Base-by-base conservation (phyloP, 176 grass and related monocot genomes). In the Oryza brachyantha region DNA sequence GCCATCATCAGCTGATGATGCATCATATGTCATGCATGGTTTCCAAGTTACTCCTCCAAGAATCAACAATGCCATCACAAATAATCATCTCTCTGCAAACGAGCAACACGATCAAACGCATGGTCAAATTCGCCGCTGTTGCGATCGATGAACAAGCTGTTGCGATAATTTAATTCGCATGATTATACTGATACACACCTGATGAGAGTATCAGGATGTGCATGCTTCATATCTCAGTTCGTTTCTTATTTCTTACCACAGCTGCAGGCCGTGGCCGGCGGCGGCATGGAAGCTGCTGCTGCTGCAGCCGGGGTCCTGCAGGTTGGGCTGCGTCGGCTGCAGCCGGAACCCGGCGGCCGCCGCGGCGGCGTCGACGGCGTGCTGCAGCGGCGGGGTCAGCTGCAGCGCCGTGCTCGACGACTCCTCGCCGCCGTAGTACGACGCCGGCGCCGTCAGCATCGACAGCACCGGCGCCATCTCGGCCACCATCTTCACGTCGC, bases 241-340 rank as follows among this genome's bases (percentile, higher is more conserved):
- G n/a, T n/a, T n/a, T n/a, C n/a, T n/a, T n/a, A n/a, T n/a, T 24
- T 27, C 61, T 14, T 90, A 92, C 93, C 90, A 96, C 40, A 96
- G 93, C 70, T 97, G 90, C 55, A 96, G 90, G 82, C 82, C 83
- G 48, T 90, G 90, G 78, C 87, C 38, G 13, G n/a, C 78, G 65
- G 64, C 64, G 66, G 66, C 82, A 19, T 86, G 86, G 82, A 90
- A 71, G 80, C 66, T 74, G 76, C 68, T 74, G 80, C 66, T 74
- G 76, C 68, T 74, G 83, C 77, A 89, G 7, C 68, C 68, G 29
- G 79, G 79, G 39, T 96, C 87, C 78, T 96, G 93, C 75, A 96
- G 87, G 85, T 96, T 96, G 41, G 93, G 93, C 66, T 96, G 93
- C 43, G 84, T 88, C 1, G 93, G 93, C 90, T 96, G 93, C 21